Conservation (phyloP, 176 grass and related monocot species). For the Bolboschoenus planiculmis region DNA sequence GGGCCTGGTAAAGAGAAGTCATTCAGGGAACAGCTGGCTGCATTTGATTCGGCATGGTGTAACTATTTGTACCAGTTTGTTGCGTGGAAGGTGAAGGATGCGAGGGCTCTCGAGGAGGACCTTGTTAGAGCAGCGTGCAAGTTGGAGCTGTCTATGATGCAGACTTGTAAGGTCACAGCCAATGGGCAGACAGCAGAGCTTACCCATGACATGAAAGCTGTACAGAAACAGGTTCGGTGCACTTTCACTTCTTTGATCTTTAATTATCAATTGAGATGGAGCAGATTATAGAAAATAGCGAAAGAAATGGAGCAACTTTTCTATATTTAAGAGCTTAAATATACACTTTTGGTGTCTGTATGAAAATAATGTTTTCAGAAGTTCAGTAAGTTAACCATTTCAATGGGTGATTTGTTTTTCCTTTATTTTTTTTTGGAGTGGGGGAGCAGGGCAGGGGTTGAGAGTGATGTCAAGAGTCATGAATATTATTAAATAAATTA, state of each 20-base stretch:
- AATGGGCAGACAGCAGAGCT: conserved; percentile 45
- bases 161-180: conserved; percentile 64
- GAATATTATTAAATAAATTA: not conserved
- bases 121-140: conserved; percentile 92
- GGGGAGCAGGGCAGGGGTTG: not conserved
- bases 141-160: conserved; percentile 97
- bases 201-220: conserved; percentile 90
- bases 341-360: not conserved
- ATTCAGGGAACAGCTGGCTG: conserved; percentile 47
- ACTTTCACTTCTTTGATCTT: conserved; percentile 13
- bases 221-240: conserved; percentile 73
- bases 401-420: not conserved
- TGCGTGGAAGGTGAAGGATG: conserved; percentile 95
- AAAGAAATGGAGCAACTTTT: not conserved
- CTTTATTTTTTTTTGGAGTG: not conserved
- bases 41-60: conserved; percentile 80
- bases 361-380: not conserved
- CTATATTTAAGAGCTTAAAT: not conserved
- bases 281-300: not conserved
- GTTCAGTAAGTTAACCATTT: not conserved
- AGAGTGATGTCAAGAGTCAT: not conserved
- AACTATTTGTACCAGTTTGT: conserved; percentile 86
- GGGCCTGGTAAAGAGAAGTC: conserved; percentile 40
- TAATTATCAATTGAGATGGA: not conserved
- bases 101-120: conserved; percentile 84